Base-by-base conservation (phyloP, 169 alveolate genomes). In the Cryptosporidium ubiquitum region DNA sequence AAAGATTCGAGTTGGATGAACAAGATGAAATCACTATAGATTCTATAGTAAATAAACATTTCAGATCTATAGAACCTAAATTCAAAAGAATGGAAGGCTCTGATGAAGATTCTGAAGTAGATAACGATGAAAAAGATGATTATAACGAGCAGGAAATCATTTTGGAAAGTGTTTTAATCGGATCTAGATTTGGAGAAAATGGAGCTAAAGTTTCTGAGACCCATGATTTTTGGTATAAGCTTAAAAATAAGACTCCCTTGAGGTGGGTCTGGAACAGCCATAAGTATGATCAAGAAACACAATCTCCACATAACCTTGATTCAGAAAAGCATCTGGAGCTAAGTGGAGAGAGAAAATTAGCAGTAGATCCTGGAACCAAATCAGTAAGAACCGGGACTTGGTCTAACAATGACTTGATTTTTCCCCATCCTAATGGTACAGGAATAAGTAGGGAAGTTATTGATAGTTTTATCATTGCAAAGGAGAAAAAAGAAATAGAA, bases 211-310 rank as follows among this genome's bases (percentile, higher is more conserved):
- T 16, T 10, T 18, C 20, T 3, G 51, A 47, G 16, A 55, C 42
- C 18, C 68, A 33, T 35, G 26, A 73, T 14, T 79, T 79, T 49
- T 79, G 89, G 89, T 61, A 61, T 5, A 79, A 47, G 49, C 69
- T 79, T 23, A 79, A 39, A 39, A 14, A 74, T 16, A 79, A 42
- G 16, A 61, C 89, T 16, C 89, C 89, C 5, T 51, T 58, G n/a
- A 79, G 69, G 10, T 79, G 89, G 89, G 73, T 61, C 16, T 74
- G 86, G 86, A 74, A 40, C 14, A 58, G 31, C 23, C 29, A 52
- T 3, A 39, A 0, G 10, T 40, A 68, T 2, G 10, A 18, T 39
- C 58, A 23, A 12, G 20, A 70, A 14, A 1, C 42, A 10, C 47
- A 10, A 5, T 44, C 51, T 23, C n/a, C 42, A 4, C n/a, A 70